phyloP scores from a whole-genome alignment of 805 yeast genomes.

The Candida oleophila region DNA sequence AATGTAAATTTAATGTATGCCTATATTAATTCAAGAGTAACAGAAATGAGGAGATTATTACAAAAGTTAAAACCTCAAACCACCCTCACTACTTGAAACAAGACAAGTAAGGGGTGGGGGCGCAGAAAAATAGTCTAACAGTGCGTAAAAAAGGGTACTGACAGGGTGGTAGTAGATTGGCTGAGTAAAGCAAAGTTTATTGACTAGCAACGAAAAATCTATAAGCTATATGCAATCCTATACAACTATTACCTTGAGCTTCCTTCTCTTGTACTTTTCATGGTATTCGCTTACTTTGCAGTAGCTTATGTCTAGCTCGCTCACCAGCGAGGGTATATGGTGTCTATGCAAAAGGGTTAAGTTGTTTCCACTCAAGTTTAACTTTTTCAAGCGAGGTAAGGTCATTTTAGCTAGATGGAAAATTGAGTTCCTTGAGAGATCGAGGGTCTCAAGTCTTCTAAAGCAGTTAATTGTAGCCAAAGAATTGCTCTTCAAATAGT shows the following conservation, averaged over 20 bases:
- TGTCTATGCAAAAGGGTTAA: constrained; percentile 6
- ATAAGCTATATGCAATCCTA: not conserved
- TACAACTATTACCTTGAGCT: constrained; percentile 1
- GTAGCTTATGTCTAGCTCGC: constrained; percentile 14
- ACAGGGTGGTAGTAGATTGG: no score
- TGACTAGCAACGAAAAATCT: not conserved
- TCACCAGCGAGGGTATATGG: constrained; percentile 10
- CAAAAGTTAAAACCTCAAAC: no score
- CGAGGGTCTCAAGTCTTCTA: constrained; percentile 9
- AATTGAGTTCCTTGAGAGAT: constrained; percentile 25
- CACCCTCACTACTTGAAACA: no score
- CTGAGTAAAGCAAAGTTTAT: no score
- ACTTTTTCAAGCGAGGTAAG: constrained; percentile 6
- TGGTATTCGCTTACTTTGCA: constrained; percentile 9
- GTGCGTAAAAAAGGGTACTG: not conserved
- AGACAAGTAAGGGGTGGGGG: not conserved
- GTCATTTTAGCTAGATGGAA: constrained; percentile 16
- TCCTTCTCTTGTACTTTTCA: not conserved
- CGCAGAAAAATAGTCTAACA: not conserved
- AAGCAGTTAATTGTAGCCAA: not conserved
- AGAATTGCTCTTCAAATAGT: constrained; percentile 14
- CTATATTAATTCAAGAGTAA: no score
- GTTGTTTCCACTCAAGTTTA: constrained; percentile 23
- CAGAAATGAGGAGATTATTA: no score
- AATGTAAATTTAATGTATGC: not conserved